These are phyloP conservation scores for Chamaecrista fasciculata DNA, from an alignment of 306 rosid genomes.

Conservation along the genomic window DNA sequence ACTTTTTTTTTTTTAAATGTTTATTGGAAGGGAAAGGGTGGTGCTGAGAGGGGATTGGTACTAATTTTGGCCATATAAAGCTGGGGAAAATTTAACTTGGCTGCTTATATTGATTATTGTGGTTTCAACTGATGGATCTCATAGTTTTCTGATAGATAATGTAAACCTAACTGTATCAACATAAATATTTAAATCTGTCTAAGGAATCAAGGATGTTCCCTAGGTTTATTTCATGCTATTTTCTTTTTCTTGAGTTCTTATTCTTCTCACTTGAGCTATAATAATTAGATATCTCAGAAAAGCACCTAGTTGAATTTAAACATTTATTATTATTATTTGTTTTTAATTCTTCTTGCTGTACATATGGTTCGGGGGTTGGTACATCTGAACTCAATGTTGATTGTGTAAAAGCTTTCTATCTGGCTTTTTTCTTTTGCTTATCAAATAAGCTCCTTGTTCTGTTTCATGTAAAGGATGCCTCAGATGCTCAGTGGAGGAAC, in stretches of 20 bases:
- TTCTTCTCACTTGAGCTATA: not conserved
- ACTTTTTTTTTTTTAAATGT: not conserved
- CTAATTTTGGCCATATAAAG: not conserved
- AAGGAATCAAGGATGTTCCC: not conserved
- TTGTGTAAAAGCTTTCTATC: not conserved
- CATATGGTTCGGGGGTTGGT: not conserved
- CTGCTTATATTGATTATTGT: not conserved
- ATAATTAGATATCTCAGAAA: not conserved
- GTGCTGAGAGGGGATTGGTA: not conserved
- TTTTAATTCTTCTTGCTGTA: not conserved
- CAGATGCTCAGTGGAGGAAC: conserved; percentile 98
- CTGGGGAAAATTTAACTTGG: not conserved
- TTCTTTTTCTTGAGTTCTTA: not conserved
- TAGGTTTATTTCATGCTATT: not conserved
- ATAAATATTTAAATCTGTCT: not conserved
- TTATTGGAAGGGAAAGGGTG: not conserved
- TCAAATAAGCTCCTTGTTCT: conserved; percentile 16
- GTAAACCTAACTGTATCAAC: not conserved
- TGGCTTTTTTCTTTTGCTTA: conserved; percentile 11
- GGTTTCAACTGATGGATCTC: not conserved
- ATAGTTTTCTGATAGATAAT: not conserved
- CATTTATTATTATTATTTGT: not conserved
- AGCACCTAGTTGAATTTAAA: not conserved
- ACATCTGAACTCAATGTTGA: not conserved
- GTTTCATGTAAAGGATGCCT: conserved; percentile 54